A percentile compares a stretch with the other conserved stretches of the same genome.
phyloP scores from a whole-genome alignment of 2,329 filamentous ascomycete species.

The Pseudogymnoascus pannorum region DNA sequence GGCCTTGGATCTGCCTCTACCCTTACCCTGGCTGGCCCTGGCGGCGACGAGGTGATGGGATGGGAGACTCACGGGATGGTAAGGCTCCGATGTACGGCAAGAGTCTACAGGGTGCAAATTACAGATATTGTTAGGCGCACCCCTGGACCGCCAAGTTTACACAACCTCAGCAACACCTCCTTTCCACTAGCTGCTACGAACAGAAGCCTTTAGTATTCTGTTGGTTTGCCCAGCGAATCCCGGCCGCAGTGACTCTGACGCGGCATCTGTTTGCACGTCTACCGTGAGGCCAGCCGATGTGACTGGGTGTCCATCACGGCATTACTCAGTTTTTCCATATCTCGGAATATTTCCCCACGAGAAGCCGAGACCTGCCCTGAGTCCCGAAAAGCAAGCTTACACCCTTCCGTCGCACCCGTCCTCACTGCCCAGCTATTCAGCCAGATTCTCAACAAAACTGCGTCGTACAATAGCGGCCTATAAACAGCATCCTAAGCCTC shows the following conservation, averaged over 20 bases:
- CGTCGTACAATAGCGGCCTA: background rate
- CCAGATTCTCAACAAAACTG: background rate
- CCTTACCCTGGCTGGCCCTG: background rate
- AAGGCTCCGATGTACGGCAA: background rate
- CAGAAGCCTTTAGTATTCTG: background rate
- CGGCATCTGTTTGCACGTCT: background rate
- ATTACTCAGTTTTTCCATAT: background rate
- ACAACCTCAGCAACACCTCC: background rate
- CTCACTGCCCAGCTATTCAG: background rate
- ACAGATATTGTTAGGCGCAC: background rate
- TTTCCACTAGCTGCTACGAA: background rate
- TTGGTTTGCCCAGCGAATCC: too few relatives aligned
- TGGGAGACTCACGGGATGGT: background rate
- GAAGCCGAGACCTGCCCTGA: background rate
- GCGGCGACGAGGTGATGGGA: background rate
- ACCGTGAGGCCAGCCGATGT: background rate
- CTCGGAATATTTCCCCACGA: background rate
- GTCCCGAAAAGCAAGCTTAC: background rate
- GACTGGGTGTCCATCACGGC: background rate
- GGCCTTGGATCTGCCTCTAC: background rate
- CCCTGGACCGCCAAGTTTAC: background rate
- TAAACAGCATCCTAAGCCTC: background rate
- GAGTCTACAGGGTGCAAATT: background rate
- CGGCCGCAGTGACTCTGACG: background rate
- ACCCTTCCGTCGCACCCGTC: background rate